These are phyloP conservation scores for Aspergillus sp. DNA, from an alignment of 2,329 filamentous ascomycete genomes.

Conservation along the genomic window DNA sequence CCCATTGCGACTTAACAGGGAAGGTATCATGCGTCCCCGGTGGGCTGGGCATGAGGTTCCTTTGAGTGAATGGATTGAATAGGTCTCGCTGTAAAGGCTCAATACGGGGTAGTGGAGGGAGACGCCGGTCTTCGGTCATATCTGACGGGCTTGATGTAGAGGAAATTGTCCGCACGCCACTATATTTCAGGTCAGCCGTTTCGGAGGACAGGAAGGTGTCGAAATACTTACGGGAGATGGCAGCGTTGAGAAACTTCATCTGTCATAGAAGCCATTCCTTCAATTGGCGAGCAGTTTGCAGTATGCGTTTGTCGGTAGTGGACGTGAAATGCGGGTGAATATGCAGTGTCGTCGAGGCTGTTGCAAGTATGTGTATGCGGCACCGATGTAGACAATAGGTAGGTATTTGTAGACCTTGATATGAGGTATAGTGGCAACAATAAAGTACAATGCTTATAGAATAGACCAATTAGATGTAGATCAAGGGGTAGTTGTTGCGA, in stretches of 20 bases:
- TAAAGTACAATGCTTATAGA: not conserved
- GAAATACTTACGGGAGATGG: conserved; percentile 36
- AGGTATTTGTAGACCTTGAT: conserved; percentile 1
- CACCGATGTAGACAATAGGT: conserved; percentile 12
- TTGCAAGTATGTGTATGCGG: conserved; percentile 14
- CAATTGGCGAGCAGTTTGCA: conserved; percentile 25
- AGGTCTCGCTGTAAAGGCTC: conserved; percentile 40
- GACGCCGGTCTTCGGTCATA: conserved; percentile 35
- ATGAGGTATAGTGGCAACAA: conserved; percentile 1
- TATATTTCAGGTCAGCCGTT: conserved; percentile 16
- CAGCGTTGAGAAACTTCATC: conserved; percentile 32
- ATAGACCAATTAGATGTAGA: conserved; percentile 5
- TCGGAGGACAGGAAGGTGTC: not conserved
- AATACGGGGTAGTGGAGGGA: conserved; percentile 39
- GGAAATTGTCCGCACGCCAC: conserved; percentile 24
- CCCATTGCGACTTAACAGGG: conserved; percentile 34
- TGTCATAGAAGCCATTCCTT: conserved; percentile 31
- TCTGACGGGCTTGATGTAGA: conserved; percentile 23
- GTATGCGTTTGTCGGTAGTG: not conserved
- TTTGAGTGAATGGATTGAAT: conserved; percentile 37
- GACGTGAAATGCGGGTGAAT: no score
- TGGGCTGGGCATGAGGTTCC: conserved; percentile 31
- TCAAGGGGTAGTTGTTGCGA: conserved; percentile 17
- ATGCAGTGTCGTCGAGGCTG: not conserved
- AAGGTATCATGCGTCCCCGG: conserved; percentile 35